These are phyloP conservation scores for Mrakia blollopis DNA, from an alignment of 768 basidiomycete genomes.

Conservation along the genomic window DNA sequence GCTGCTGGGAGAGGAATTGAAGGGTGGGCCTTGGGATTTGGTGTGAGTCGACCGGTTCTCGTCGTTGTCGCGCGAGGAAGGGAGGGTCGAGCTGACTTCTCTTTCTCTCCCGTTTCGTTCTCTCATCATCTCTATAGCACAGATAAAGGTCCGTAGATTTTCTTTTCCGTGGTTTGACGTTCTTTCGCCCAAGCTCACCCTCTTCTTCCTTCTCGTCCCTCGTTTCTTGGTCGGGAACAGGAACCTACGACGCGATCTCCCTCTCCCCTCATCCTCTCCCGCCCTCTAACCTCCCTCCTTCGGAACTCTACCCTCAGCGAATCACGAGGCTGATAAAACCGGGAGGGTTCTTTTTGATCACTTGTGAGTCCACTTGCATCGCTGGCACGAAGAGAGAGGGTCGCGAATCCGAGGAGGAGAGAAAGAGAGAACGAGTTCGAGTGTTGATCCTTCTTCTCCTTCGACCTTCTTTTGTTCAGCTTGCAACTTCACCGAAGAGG, in stretches of 20 bases:
- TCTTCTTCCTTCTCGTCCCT: neutral
- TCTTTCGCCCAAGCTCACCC: neutral
- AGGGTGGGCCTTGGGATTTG: constrained; percentile 44
- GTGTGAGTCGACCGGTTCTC: too few species aligned
- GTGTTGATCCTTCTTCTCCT: neutral
- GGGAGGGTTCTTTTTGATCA: constrained; percentile 47
- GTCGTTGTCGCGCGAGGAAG: too few species aligned
- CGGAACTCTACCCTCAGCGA: constrained; percentile 44
- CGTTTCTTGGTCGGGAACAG: constrained; percentile 40
- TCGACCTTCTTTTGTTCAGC: constrained; percentile 2
- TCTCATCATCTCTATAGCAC: neutral
- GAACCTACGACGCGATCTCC: constrained; percentile 48
- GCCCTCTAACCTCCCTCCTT: constrained; percentile 24
- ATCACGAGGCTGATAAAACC: constrained; percentile 41
- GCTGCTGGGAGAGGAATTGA: constrained; percentile 35
- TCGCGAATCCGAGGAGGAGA: neutral
- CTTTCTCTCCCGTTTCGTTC: neutral
- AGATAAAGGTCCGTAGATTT: constrained; percentile 29
- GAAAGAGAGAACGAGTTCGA: neutral
- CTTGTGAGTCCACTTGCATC: constrained; percentile 36
- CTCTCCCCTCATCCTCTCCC: constrained; percentile 28
- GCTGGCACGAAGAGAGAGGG: neutral
- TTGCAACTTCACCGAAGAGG: constrained; percentile 48
- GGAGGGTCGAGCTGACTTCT: neutral
- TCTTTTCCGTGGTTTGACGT: too few species aligned